phyloP scores from a whole-genome alignment of 805 yeast genomes.

The Metschnikowia bowlesiae region DNA sequence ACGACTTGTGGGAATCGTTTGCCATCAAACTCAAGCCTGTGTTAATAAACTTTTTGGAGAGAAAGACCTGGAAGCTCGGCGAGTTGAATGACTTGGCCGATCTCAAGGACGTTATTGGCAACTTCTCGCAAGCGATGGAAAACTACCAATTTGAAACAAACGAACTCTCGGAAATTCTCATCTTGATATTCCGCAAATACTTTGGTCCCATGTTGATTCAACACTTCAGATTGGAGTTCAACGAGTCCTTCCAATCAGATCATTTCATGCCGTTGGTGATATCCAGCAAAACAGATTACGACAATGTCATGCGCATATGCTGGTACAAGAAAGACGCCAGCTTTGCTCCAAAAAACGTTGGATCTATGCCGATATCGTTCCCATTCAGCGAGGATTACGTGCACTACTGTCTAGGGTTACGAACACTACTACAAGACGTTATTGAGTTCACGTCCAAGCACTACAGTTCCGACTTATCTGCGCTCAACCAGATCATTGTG shows the following conservation, averaged over 20 bases:
- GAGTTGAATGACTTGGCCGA: slow-evolving; percentile 43
- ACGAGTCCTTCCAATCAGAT: slow-evolving; percentile 63
- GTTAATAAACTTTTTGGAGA: slow-evolving; percentile 43
- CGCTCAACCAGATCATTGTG: slow-evolving; percentile 53
- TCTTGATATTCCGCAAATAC: slow-evolving; percentile 51
- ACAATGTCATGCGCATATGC: slow-evolving; percentile 56
- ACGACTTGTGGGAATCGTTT: slow-evolving; percentile 74
- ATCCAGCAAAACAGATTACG: slow-evolving; percentile 54
- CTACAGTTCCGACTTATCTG: slow-evolving; percentile 59
- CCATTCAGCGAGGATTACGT: slow-evolving; percentile 91
- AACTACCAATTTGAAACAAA: slow-evolving; percentile 58
- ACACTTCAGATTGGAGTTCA: slow-evolving; percentile 59
- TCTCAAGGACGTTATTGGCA: slow-evolving; percentile 62
- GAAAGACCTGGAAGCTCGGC: slow-evolving; percentile 29
- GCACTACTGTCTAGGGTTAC: slow-evolving; percentile 72
- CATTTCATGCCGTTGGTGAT: slow-evolving; percentile 85
- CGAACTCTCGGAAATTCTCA: slow-evolving; percentile 58
- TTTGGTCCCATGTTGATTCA: slow-evolving; percentile 54
- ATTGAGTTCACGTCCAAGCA: slow-evolving; percentile 61
- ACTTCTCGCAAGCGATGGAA: slow-evolving; percentile 72
- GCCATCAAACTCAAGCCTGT: slow-evolving; percentile 56
- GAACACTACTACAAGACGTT: slow-evolving; percentile 60
- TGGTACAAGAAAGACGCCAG: slow-evolving; percentile 61
- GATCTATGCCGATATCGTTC: slow-evolving; percentile 54
- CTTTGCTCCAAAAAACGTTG: slow-evolving; percentile 40